These are phyloP conservation scores for Teunomyces pallodes DNA, from an alignment of 805 yeast species.

Conservation along the genomic window DNA sequence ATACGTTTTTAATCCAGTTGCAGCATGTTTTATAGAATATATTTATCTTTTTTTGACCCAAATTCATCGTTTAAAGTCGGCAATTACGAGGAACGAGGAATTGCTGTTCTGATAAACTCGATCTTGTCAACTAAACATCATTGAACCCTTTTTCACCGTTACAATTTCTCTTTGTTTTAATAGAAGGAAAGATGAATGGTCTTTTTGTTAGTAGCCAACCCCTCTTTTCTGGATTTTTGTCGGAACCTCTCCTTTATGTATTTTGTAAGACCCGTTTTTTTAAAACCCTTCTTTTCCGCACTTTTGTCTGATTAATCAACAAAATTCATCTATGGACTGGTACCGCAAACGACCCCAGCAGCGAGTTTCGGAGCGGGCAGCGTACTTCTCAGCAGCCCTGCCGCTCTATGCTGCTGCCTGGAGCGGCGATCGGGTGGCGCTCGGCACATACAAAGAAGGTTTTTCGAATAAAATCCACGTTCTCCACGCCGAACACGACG, in stretches of 20 bases:
- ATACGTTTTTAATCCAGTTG: too few species aligned
- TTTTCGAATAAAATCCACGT: slow-evolving; percentile 63
- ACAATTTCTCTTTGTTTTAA: too few species aligned
- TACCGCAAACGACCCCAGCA: slow-evolving; percentile 9
- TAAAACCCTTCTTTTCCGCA: neutral
- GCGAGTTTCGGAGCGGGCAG: slow-evolving; percentile 21
- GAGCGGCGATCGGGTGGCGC: slow-evolving; percentile 52
- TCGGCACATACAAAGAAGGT: slow-evolving; percentile 82
- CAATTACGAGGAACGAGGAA: too few species aligned
- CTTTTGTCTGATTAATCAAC: neutral
- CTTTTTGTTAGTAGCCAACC: too few species aligned
- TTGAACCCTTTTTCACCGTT: too few species aligned
- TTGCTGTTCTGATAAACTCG: too few species aligned
- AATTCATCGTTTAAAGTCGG: too few species aligned
- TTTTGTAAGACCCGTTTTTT: neutral
- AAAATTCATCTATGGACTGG: neutral
- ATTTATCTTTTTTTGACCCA: too few species aligned
- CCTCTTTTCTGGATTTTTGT: neutral
- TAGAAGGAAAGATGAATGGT: too few species aligned
- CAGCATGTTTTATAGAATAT: too few species aligned
- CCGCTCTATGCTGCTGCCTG: slow-evolving; percentile 39
- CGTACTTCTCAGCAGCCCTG: slow-evolving; percentile 25
- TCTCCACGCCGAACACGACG: slow-evolving; percentile 27
- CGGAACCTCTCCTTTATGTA: neutral
- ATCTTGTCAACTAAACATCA: too few species aligned